phyloP scores from a whole-genome alignment of 2,329 filamentous ascomycete species.

The Tolypocladium capitatum region DNA sequence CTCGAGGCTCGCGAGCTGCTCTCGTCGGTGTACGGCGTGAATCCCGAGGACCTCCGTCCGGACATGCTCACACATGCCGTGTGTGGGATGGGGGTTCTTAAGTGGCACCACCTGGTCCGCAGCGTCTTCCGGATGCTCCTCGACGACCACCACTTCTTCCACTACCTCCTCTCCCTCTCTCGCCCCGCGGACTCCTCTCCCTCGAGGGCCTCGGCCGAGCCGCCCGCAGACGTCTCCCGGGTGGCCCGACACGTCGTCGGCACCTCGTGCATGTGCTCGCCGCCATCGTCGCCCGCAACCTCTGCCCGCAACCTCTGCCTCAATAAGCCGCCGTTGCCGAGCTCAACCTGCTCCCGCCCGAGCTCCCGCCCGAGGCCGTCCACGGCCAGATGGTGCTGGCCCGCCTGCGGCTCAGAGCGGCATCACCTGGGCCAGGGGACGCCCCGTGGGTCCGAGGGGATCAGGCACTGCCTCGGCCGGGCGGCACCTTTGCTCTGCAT shows the following conservation, averaged over 20 bases:
- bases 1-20: constrained; percentile 38
- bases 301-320: constrained; percentile 34
- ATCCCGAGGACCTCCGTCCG: constrained; percentile 29
- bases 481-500: too few relatives aligned
- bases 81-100: constrained; percentile 21
- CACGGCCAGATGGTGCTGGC: constrained; percentile 19
- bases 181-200: constrained; percentile 30
- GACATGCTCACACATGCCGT: constrained; percentile 27
- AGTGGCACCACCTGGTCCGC: constrained; percentile 32
- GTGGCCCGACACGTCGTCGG: constrained; percentile 32
- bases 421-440: constrained; percentile 11
- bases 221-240: constrained; percentile 30
- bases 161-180: constrained; percentile 34
- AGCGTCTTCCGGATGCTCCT: constrained; percentile 41
- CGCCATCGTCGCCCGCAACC: constrained; percentile 27
- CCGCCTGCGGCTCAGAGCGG: constrained; percentile 21
- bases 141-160: constrained; percentile 39
- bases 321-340: constrained; percentile 28
- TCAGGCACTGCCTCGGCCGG: too few relatives aligned
- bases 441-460: constrained; percentile 18
- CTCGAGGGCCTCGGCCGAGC: too few relatives aligned
- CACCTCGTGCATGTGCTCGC: constrained; percentile 35
- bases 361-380: constrained; percentile 23
- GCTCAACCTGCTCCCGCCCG: constrained; percentile 26
- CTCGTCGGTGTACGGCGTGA: constrained; percentile 26